Evolutionary conservation across 345 rosid species (phyloP), one percentile per base, ranked within the genome.

Genomic region (Passiflora organensis): DNA sequence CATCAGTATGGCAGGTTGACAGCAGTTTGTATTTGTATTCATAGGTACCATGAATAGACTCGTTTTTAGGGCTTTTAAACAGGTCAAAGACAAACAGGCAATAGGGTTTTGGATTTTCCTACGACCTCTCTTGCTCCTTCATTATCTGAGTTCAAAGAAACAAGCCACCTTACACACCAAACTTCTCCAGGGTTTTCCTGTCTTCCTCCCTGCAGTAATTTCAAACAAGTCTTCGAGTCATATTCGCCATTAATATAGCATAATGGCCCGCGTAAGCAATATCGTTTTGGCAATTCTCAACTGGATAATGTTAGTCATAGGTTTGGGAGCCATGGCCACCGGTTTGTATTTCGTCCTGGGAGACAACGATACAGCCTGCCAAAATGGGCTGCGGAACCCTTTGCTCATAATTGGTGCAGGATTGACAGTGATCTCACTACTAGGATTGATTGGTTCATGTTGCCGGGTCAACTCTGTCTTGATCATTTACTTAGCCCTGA

Each of bases 381-480:
- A 64, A 53, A 39, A 50, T 48, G 55, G 51, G 54, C 52, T 73
- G 1, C 38, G 56, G 41, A 57, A 13, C 21, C 78, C 78, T 11
- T 28, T 77, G 1, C 42, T 77, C 41, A 4, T 64, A 4, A 41
- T 37, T 0, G 81, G 81, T 6, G 49, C 47, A 0, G 37, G 54
- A 39, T 1, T 70, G 2, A 13, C 67, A n/a, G 15, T 45, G 11
- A 52, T 73, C 6, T 60, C 78, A 12, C 8, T 61, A 43, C 28
- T 70, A n/a, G 81, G 78, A 22, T 37, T 73, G 15, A 15, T 70
- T 0, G 81, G 78, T 4, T 51, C 71, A 0, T 64, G 60, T 36
- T 66, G 60, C 17, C 51, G 58, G 20, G 36, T 63, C 10, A 56
- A 54, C 23, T 25, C 25, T n/a, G 32, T 70, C 43, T 36, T 77